phyloP scores from a whole-genome alignment of 108 stramenopile species.

The Aurantiochytrium sp. region DNA sequence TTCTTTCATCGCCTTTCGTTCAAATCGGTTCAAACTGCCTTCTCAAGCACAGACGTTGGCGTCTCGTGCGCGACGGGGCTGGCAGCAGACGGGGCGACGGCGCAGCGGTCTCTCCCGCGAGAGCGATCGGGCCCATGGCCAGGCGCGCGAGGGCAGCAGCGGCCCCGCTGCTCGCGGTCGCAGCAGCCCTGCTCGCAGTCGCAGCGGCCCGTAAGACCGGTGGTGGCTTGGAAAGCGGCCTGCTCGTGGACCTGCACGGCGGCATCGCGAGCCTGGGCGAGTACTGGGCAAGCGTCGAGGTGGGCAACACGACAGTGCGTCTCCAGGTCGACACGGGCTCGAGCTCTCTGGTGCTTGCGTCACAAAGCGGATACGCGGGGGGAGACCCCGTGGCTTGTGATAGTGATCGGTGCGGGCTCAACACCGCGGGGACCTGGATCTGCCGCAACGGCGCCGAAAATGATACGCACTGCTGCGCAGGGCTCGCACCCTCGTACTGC shows the following conservation, averaged over 20 bases:
- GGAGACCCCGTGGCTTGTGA: neutral
- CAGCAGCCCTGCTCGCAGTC: too few relatives aligned
- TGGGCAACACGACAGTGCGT: neutral
- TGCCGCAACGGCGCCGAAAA: neutral
- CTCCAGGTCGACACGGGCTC: conserved; percentile 10
- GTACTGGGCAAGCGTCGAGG: neutral
- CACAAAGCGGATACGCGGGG: neutral
- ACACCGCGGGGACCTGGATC: neutral
- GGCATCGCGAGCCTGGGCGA: conserved; percentile 10
- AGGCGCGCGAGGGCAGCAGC: too few relatives aligned
- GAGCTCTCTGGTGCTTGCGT: neutral
- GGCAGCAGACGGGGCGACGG: too few relatives aligned
- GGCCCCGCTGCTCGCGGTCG: too few relatives aligned
- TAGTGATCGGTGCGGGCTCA: neutral
- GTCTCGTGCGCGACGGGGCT: too few relatives aligned
- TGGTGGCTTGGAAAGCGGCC: neutral
- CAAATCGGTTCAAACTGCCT: too few relatives aligned
- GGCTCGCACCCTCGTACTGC: neutral
- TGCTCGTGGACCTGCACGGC: neutral
- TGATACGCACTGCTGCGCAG: neutral
- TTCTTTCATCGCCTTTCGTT: too few relatives aligned
- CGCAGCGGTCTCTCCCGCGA: too few relatives aligned
- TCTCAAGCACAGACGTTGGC: too few relatives aligned
- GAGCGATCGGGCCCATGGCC: too few relatives aligned
- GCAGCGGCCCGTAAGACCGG: too few relatives aligned